Evolutionary conservation across 2,329 filamentous ascomycete species (phyloP).

Genomic region (Colletotrichum incanum): DNA sequence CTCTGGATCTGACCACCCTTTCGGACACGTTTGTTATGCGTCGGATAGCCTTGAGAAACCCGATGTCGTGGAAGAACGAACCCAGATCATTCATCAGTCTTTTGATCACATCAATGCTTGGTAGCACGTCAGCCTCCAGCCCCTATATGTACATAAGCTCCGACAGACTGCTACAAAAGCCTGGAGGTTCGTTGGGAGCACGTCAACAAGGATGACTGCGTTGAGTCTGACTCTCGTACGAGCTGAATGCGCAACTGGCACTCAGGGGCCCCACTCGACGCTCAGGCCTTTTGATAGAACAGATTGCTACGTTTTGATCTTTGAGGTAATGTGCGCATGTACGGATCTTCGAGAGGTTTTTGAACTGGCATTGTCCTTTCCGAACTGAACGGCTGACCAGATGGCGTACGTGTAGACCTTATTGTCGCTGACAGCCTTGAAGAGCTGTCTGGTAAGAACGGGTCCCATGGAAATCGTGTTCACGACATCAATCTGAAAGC

Average conservation of each 20-base stretch:
- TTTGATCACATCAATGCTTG: neutral
- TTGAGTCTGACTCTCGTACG: conserved; percentile 6
- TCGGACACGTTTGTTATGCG: neutral
- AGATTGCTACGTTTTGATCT: neutral
- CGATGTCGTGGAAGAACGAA: neutral
- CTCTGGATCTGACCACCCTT: neutral
- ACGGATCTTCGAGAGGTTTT: neutral
- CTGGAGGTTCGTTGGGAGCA: fast-evolving
- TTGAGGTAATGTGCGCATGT: neutral
- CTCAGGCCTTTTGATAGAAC: neutral
- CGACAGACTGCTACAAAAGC: neutral
- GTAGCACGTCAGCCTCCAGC: neutral
- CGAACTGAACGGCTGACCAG: neutral
- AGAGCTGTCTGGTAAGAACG: neutral
- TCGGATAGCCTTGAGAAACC: conserved; percentile 9
- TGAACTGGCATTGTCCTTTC: neutral
- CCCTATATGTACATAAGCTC: neutral
- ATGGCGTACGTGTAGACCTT: conserved; percentile 6
- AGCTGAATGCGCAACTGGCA: neutral
- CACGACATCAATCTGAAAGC: conserved; percentile 19
- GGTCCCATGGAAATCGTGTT: neutral
- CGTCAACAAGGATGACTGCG: neutral
- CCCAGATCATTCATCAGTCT: neutral
- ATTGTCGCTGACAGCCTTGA: conserved; percentile 25
- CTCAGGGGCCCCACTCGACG: conserved; percentile 10